Evolutionary conservation across 2,329 filamentous ascomycete species (phyloP).

Genomic region (Myotisia sp.): DNA sequence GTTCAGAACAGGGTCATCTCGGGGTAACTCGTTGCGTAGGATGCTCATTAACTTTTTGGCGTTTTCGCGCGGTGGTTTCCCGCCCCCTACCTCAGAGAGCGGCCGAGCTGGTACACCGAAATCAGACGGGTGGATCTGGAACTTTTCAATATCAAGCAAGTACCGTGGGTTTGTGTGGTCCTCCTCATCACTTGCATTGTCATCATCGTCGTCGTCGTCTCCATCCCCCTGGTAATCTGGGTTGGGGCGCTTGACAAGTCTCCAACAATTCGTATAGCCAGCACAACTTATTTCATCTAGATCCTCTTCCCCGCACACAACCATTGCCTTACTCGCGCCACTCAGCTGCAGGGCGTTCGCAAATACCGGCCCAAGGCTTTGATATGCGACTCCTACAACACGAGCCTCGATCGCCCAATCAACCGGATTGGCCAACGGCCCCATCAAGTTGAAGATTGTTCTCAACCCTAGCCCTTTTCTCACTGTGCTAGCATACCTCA

Average conservation of each 20-base stretch:
- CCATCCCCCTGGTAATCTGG: slow-evolving; percentile 13
- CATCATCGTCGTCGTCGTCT: slow-evolving; percentile 29
- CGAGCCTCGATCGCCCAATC: slow-evolving; percentile 75
- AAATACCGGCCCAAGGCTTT: slow-evolving; percentile 76
- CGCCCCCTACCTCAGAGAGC: slow-evolving; percentile 63
- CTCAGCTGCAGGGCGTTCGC: slow-evolving; percentile 65
- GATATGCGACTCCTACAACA: slow-evolving; percentile 81
- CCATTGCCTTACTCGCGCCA: slow-evolving; percentile 67
- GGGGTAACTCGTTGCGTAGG: slow-evolving; percentile 55
- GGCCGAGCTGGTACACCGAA: slow-evolving; percentile 70
- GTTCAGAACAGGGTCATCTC: slow-evolving; percentile 71
- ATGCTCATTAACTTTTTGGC: slow-evolving; percentile 69
- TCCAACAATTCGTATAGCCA: slow-evolving; percentile 79
- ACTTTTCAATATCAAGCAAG: slow-evolving; percentile 49
- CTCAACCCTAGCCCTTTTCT: slow-evolving; percentile 81
- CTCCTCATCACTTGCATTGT: slow-evolving; percentile 26
- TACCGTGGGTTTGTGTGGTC: slow-evolving; percentile 28
- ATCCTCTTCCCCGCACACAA: slow-evolving; percentile 88
- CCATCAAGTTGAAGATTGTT: slow-evolving; percentile 94
- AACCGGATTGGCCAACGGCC: slow-evolving; percentile 80
- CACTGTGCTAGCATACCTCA: slow-evolving; percentile 75
- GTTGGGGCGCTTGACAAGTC: slow-evolving; percentile 41
- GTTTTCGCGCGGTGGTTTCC: slow-evolving; percentile 75
- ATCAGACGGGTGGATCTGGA: slow-evolving; percentile 65
- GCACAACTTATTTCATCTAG: slow-evolving; percentile 92